Base-by-base conservation (phyloP, 139 green algal genomes). In the Volvox africanus region DNA sequence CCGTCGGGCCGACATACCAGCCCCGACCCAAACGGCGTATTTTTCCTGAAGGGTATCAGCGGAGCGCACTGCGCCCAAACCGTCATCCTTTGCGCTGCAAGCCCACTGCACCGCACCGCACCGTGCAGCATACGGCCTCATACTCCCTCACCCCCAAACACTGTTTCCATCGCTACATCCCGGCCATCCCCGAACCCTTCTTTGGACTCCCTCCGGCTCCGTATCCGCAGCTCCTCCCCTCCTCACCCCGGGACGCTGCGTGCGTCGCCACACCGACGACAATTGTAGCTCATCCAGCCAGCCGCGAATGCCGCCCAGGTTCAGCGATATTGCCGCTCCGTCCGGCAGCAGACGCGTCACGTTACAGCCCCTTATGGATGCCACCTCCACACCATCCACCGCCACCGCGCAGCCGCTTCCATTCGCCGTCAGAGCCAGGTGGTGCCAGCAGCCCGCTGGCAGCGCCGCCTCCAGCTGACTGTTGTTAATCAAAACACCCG, bases 241-340 rank as follows among this genome's bases (percentile, higher is more conserved):
- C 5, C 50, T 81, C 37, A 69, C 69, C 44, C 44, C 21, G 17
- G 61, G 50, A 32, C 35, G 28, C 62, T 91, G 88, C 44, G 88
- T 82, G 33, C 24, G 77, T 14, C 77, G 32, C 67, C 62, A 78
- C 11, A 61, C 78, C 35, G 78, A 37, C 18, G 76, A 87, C 88
- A 91, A 24, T 14, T 37, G 35, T 28, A 91, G 37, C 36, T 91
- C 88, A 61, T 91, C 88, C 88, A 91, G 36, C 88, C 88, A 91
- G 88, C 88, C 88, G 28, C 68, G 62, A 26, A 91, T 67, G 78
- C 88, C 88, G 21, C 78, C 78, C 24, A 91, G 62, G 19, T 26
- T 12, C 20, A 91, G 12, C 26, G 26, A 55, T 55, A 55, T 55
- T 9, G 5, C 44, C 30, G 3, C 24, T 73, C 24, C 32, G 20